Base-by-base conservation (phyloP, 176 grass and related monocot species). In the Puccinellia tenuiflora region DNA sequence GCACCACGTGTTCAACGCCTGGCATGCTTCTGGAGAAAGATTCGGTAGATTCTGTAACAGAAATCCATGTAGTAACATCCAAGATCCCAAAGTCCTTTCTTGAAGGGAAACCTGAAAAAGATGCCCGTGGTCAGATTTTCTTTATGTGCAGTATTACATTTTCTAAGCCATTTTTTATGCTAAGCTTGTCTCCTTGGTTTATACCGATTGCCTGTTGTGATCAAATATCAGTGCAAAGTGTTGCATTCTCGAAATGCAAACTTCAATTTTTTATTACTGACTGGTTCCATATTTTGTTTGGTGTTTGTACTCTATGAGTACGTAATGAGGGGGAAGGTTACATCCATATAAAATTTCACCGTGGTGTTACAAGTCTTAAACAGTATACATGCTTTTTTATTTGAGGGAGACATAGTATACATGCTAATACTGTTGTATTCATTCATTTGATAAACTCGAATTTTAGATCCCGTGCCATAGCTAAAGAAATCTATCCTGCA, bases 31-130 rank as follows among this genome's bases (percentile, higher is more conserved):
- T 24, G 25, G 92, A 92, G 30, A 82, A 80, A 43, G 78, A 70
- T 71, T 79, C 68, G 9, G 81, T 54, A 52, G 60, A 90, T 28
- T 25, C 59, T 62, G 26, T 62, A 62, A 62, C 16, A 62, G 26
- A 62, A 28, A 62, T 16, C 38, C 86, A 26, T 76, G 56, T 83
- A 81, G 77, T 61, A 71, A 67, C 56, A 63, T 40, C 78, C 43
- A 82, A 76, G 55, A 67, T 83, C 26, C 26, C 53, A 24, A 70
- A 47, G 76, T 82, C 71, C 28, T 48, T n/a, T 75, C 52, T 47
- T 40, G 80, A 83, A 80, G 60, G 52, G 60, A 91, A 94, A 83
- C 38, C 45, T 79, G 74, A 84, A 88, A 65, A 94, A 88, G 76
- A 82, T 79, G 75, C 37, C 64, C 28, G 72, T 92, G 90, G 92